Base-by-base conservation (phyloP, 495 filamentous ascomycete genomes). In the Daldinia vernicosa region DNA sequence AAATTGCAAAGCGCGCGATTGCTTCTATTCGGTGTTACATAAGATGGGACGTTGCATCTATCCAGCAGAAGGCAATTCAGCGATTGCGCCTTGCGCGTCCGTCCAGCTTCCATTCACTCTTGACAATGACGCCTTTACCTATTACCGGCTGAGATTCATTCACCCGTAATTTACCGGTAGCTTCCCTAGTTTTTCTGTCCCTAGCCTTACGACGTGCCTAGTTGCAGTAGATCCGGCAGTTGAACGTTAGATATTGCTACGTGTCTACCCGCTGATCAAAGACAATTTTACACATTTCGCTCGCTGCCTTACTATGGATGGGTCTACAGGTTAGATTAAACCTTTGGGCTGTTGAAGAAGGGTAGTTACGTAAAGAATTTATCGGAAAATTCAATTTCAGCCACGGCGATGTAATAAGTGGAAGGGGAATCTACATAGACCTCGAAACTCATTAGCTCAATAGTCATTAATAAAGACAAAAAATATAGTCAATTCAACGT, bases 111-210 rank as follows among this genome's bases (percentile, higher is more conserved):
- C 50, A 51, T n/a, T 11, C 27, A 55, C 45, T 55, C 51, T 32
- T 39, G 37, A 43, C 39, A n/a, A 39, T 64, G 24, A 28, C 24
- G 33, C 33, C 55, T n/a, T 56, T 43, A 45, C 56, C 6, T 61
- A 19, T 32, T 39, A 22, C 26, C 26, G 56, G 56, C 26, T 43
- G 65, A 51, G 59, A 19, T 57, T 57, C 17, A 65, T 71, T 71
- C 69, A 71, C 33, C 69, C 69, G 69, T 43, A 67, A 71, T 67
- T 67, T 71, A 43, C 69, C 69, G 63, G 40, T 17, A 32, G 39
- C 22, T 28, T 51, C 56, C 62, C 32, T 63, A 57, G 51, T 63
- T 51, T 24, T 67, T 54, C 28, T 58, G 33, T 17, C 53, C 24
- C 30, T 53, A 63, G 40, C 63, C 58, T 67, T 19, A 24, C 51